These are phyloP conservation scores for Penicillium sp. DNA, from an alignment of 2,329 filamentous ascomycete genomes.

Conservation along the genomic window DNA sequence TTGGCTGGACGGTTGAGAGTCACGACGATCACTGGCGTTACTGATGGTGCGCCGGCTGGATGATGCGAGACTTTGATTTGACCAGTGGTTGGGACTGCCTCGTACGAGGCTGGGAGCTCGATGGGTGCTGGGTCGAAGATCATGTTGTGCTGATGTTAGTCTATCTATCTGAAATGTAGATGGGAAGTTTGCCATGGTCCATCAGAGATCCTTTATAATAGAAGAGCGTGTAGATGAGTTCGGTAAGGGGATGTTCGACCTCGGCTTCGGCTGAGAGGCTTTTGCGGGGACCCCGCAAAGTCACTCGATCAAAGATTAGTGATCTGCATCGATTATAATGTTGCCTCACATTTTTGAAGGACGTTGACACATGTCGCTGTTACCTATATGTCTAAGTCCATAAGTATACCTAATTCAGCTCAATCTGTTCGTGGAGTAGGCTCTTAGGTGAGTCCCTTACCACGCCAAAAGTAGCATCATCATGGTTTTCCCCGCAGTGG, in stretches of 20 bases:
- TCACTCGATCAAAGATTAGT: neutral
- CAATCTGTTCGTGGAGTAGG: too few relatives aligned
- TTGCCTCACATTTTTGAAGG: neutral
- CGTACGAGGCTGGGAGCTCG: slow-evolving; percentile 25
- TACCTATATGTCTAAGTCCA: too few relatives aligned
- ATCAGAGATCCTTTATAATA: neutral
- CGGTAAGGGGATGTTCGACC: neutral
- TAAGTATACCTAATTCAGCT: too few relatives aligned
- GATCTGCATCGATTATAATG: too few relatives aligned
- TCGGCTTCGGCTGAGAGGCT: neutral
- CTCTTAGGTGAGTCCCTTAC: too few relatives aligned
- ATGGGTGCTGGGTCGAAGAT: slow-evolving; percentile 21
- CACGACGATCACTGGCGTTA: slow-evolving; percentile 51
- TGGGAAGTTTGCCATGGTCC: neutral
- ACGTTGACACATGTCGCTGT: neutral
- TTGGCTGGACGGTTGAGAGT: slow-evolving; percentile 58
- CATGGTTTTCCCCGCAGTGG: too few relatives aligned
- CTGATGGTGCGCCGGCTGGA: slow-evolving; percentile 50
- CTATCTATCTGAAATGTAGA: neutral
- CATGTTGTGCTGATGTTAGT: slow-evolving; percentile 13
- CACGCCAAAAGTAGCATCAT: too few relatives aligned
- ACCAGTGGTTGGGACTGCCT: slow-evolving; percentile 21
- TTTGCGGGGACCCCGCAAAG: neutral
- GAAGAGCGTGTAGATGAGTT: neutral
- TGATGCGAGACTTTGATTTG: slow-evolving; percentile 44